phyloP scores from a whole-genome alignment of 306 rosid genomes.

The Spatholobus suberectus region DNA sequence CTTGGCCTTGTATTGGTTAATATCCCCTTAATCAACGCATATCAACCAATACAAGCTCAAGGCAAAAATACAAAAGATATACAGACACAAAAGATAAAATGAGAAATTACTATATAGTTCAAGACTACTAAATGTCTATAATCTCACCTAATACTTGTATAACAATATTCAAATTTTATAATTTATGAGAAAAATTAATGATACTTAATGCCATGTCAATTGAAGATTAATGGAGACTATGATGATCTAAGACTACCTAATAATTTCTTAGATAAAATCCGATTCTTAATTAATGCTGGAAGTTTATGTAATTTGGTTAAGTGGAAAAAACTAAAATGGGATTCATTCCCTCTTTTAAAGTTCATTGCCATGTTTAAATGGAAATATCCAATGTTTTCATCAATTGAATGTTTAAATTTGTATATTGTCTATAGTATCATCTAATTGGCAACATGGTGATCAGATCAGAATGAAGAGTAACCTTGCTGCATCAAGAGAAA shows the following conservation, averaged over 20 bases:
- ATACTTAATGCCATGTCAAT: too few relatives aligned
- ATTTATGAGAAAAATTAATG: too few relatives aligned
- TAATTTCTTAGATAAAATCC: too few relatives aligned
- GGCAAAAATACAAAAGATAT: neutral
- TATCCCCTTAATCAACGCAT: constrained; percentile 50
- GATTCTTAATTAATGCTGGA: neutral
- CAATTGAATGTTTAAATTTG: neutral
- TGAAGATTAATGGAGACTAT: too few relatives aligned
- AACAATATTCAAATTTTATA: too few relatives aligned
- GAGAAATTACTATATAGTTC: too few relatives aligned
- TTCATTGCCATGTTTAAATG: neutral
- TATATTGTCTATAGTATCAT: neutral
- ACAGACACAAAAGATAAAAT: too few relatives aligned
- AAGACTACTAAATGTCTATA: too few relatives aligned
- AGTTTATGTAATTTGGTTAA: neutral
- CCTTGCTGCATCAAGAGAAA: constrained; percentile 33
- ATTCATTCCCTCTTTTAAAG: neutral
- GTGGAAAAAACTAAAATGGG: neutral
- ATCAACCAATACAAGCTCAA: constrained; percentile 42
- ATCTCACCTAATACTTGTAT: too few relatives aligned
- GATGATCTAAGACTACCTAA: too few relatives aligned
- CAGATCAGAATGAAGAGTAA: neutral
- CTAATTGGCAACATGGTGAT: neutral
- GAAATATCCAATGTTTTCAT: neutral
- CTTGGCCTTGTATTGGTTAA: constrained; percentile 24